Conservation (phyloP, 2,329 filamentous ascomycete species). For the Pseudogymnoascus destructans region DNA sequence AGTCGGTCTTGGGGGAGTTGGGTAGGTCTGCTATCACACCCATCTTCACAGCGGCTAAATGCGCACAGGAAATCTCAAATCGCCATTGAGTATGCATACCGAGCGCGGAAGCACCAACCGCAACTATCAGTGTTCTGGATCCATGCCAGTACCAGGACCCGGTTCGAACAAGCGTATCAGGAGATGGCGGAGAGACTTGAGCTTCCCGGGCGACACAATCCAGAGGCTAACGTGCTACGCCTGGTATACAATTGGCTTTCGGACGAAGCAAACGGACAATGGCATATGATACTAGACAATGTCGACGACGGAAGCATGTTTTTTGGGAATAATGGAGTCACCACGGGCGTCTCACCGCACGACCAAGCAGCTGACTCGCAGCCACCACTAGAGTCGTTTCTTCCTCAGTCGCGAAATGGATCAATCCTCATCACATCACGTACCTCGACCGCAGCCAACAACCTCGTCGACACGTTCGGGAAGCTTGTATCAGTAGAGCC, state of each 20-base stretch:
- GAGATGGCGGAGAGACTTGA: constrained; percentile 14
- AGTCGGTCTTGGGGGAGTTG: constrained; percentile 15
- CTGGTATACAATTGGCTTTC: constrained; percentile 7
- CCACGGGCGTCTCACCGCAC: neutral
- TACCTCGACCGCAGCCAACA: neutral
- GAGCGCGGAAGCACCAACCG: constrained; percentile 5
- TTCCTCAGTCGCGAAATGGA: neutral
- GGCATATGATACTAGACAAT: constrained; percentile 28
- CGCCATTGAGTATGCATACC: constrained; percentile 16
- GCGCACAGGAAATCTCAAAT: constrained; percentile 17
- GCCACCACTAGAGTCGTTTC: constrained; percentile 10
- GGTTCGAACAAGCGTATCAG: constrained; percentile 17
- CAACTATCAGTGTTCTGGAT: constrained; percentile 17
- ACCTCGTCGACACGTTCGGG: neutral
- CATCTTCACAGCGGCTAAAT: neutral
- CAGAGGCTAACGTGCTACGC: neutral
- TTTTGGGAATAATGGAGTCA: neutral
- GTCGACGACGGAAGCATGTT: constrained; percentile 20
- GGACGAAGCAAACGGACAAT: constrained; percentile 15
- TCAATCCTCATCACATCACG: neutral
- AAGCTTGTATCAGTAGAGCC: neutral
- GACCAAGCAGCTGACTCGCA: constrained; percentile 19
- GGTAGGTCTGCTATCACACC: neutral
- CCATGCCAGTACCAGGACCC: constrained; percentile 13
- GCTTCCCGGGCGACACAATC: neutral